These are phyloP conservation scores for Polyplosphaeria fusca DNA, from an alignment of 495 filamentous ascomycete species.

Conservation along the genomic window DNA sequence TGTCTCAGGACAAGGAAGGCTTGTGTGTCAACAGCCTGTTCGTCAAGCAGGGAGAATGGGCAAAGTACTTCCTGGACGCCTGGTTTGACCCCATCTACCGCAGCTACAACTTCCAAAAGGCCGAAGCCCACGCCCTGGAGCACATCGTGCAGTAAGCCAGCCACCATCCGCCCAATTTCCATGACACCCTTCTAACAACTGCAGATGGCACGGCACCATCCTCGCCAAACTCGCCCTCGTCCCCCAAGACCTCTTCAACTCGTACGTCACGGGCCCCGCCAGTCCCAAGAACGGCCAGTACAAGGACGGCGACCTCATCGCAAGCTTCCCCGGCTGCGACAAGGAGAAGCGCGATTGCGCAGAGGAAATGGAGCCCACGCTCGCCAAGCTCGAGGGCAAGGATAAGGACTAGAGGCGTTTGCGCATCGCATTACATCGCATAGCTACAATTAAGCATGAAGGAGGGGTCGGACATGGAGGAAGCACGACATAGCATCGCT, in stretches of 20 bases:
- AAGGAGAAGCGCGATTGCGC: slow-evolving; percentile 62
- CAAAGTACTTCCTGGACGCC: slow-evolving; percentile 84
- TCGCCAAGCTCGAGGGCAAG: slow-evolving; percentile 20
- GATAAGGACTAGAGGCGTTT: neutral
- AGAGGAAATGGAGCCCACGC: slow-evolving; percentile 55
- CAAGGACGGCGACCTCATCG: slow-evolving; percentile 81
- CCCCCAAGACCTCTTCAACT: slow-evolving; percentile 76
- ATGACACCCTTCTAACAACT: neutral
- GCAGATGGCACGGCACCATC: slow-evolving; percentile 97
- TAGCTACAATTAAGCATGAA: too few species aligned
- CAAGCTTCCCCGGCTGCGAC: slow-evolving; percentile 71
- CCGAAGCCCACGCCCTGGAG: slow-evolving; percentile 84
- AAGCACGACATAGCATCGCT: too few species aligned
- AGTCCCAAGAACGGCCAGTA: slow-evolving; percentile 55
- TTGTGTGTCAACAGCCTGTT: slow-evolving; percentile 73
- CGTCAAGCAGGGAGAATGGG: slow-evolving; percentile 82
- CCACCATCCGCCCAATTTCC: neutral
- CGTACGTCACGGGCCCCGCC: slow-evolving; percentile 59
- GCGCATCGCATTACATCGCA: slow-evolving; percentile 3
- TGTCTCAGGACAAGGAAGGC: slow-evolving; percentile 84
- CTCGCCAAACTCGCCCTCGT: slow-evolving; percentile 82
- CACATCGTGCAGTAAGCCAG: slow-evolving; percentile 44
- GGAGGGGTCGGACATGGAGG: too few species aligned
- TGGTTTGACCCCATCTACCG: slow-evolving; percentile 96
- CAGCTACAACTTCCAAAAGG: slow-evolving; percentile 92